Percentiles rank a stretch among this genome's conserved stretches.
Evolutionary conservation across 2,329 filamentous ascomycete species (phyloP).

Genomic region (Acarospora socialis): DNA sequence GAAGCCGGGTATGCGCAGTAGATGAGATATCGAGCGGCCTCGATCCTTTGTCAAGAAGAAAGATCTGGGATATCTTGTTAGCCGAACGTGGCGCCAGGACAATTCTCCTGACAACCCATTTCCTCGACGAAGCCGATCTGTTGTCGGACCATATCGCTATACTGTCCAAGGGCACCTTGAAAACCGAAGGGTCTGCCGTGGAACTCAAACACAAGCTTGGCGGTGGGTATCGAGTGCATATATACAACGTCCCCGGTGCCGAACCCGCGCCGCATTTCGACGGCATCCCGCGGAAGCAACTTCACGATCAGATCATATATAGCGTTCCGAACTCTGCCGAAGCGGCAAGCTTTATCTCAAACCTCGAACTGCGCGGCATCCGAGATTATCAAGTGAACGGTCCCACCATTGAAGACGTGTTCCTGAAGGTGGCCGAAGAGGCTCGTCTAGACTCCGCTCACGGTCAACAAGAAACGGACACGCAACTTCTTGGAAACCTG

Average conservation of each 20-base stretch:
- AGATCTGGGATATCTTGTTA: slow-evolving; percentile 88
- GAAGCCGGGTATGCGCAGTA: slow-evolving; percentile 74
- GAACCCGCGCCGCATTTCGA: slow-evolving; percentile 37
- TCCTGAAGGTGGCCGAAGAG: slow-evolving; percentile 73
- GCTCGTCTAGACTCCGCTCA: slow-evolving; percentile 29
- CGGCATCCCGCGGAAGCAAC: slow-evolving; percentile 42
- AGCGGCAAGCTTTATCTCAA: slow-evolving; percentile 53
- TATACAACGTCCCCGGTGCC: slow-evolving; percentile 44
- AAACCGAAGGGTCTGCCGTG: slow-evolving; percentile 70
- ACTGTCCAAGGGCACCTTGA: slow-evolving; percentile 68
- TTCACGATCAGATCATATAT: slow-evolving; percentile 61
- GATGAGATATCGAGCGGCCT: slow-evolving; percentile 84
- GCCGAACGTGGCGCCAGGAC: slow-evolving; percentile 70
- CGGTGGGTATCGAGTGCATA: slow-evolving; percentile 70
- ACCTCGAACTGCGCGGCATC: slow-evolving; percentile 52
- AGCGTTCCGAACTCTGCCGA: slow-evolving; percentile 53
- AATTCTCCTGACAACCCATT: slow-evolving; percentile 81
- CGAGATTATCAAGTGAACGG: slow-evolving; percentile 73
- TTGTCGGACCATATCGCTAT: slow-evolving; percentile 82
- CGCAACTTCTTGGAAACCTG: too few relatives aligned
- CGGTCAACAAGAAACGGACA: slow-evolving; percentile 10
- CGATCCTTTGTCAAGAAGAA: slow-evolving; percentile 71
- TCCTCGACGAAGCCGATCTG: slow-evolving; percentile 83
- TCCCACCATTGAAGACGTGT: slow-evolving; percentile 86
- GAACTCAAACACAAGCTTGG: slow-evolving; percentile 71